Evolutionary conservation across 192 early-diverging fungal genomes (phyloP), one percentile per base, ranked within the genome.

Genomic region (Coemansia sp.): DNA sequence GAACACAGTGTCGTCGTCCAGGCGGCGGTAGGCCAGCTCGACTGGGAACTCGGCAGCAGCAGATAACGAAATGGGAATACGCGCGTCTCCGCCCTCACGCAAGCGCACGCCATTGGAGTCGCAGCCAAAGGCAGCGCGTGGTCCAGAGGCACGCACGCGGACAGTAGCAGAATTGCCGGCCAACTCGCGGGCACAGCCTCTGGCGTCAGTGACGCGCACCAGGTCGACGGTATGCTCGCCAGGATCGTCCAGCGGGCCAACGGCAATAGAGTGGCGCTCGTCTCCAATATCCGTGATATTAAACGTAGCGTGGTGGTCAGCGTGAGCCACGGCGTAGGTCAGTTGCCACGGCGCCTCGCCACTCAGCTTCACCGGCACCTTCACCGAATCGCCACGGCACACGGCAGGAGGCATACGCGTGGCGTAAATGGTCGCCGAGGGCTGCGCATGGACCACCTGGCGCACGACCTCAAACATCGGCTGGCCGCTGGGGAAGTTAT

Each of bases 271-370:
- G 43, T 70, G 47, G 40, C 68, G 70, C 52, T 71, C 70, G 5
- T 75, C 70, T 0, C 36, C 33, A 36, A 85, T 77, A 10, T 43
- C 75, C 18, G 57, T 31, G 5, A 75, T 64, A 5, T 73, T 78
- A 29, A 50, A 31, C 2, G 70, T 31, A 3, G 39, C 61, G 18
- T 71, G 70, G 7, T 68, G 67, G 52, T 62, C 55, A 34, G 72
- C 75, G 55, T 85, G 66, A 0, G 74, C 70, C 4, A 85, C 47
- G 33, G 69, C 65, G 70, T 80, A 85, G 3, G 62, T 73, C 41
- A 89, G 73, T 50, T 84, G 70, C 81, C 79, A 90, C 5, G 88
- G 87, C 2, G 69, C 85, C 40, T 83, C 73, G 29, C 88, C 90
- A 44, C 83, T 70, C 58, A 91, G 76, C 3, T 62, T 50, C 62